phyloP scores from a whole-genome alignment of 2,329 filamentous ascomycete species.

The Diatrype stigma region DNA sequence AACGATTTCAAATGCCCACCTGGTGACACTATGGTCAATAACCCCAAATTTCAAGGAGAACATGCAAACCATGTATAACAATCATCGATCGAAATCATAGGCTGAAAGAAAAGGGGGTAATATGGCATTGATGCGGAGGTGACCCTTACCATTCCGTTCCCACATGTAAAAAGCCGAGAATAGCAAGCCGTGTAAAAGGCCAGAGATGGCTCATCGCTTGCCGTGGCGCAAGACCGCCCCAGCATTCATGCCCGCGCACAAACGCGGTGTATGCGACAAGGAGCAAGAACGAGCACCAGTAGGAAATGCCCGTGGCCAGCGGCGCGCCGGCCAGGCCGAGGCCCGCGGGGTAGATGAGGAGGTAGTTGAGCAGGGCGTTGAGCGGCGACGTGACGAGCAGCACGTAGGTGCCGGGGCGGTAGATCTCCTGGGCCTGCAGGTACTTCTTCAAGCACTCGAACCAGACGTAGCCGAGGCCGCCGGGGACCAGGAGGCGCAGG shows the following conservation, averaged over 20 bases:
- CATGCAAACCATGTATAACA: no score
- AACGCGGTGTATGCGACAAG: slow-evolving; percentile 71
- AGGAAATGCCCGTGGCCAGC: slow-evolving; percentile 76
- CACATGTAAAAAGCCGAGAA: slow-evolving; percentile 75
- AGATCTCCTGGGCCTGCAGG: slow-evolving; percentile 79
- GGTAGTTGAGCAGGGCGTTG: slow-evolving; percentile 74
- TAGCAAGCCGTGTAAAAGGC: slow-evolving; percentile 69
- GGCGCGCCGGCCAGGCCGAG: slow-evolving; percentile 76
- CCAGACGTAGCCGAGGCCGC: slow-evolving; percentile 81
- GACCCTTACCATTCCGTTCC: slow-evolving; percentile 69
- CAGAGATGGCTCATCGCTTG: slow-evolving; percentile 62
- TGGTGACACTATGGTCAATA: not conserved
- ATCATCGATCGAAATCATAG: no score
- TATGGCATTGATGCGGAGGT: no score
- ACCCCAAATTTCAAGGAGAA: no score
- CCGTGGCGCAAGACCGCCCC: slow-evolving; percentile 66
- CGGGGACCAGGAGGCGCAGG: slow-evolving; percentile 69
- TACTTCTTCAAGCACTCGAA: slow-evolving; percentile 86
- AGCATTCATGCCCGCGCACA: slow-evolving; percentile 68
- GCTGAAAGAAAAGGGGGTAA: no score
- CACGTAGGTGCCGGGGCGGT: slow-evolving; percentile 77
- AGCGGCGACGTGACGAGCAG: slow-evolving; percentile 78
- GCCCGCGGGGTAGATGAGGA: slow-evolving; percentile 69
- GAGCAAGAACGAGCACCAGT: slow-evolving; percentile 78
- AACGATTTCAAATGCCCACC: slow-evolving; percentile 87